Evolutionary conservation across 2,329 filamentous ascomycete species (phyloP), one percentile per base, ranked within the genome.

Genomic region (Blumeriella jaapii): DNA sequence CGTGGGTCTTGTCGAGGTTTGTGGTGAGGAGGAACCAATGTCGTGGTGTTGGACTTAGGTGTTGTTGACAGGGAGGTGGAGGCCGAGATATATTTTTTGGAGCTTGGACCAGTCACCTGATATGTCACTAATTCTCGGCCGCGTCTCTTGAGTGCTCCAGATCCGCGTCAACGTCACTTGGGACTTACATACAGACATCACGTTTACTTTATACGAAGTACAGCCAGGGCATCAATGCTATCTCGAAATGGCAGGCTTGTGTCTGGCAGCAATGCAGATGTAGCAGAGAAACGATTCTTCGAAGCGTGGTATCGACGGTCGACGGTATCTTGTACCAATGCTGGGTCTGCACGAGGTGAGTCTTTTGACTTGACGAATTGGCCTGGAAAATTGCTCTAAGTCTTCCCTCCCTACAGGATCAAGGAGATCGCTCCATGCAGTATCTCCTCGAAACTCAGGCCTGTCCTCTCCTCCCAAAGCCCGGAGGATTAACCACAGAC

Each of bases 261-360:
- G 38, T 36, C 25, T 31, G 12, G 29, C 33, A 41, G 27, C 27
- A 38, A 26, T 23, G 11, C 24, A 8, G 31, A 18, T 28, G 22
- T 29, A 16, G 18, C 39, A 24, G 44, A 44, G n/a, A 38, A 35
- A n/a, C 36, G 35, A 13, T 53, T 53, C 42, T 52, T 44, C 31
- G 27, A 31, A 5, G 15, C 43, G 5, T 45, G 52, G 15, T 52
- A 36, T 34, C 32, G 39, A 20, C 49, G 42, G 41, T 45, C 41
- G 6, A 34, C n/a, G n/a, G 18, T 29, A 24, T 22, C 12, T 9
- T 42, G 40, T 26, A n/a, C 15, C 15, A 34, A 29, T 22, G 20
- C 12, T 25, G 26, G 31, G 17, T 14, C 14, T 6, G 31, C 22
- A 8, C 25, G 17, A 20, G 31, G 32, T 31, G 19, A 32, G 31